Conservation (phyloP, 208 protist genomes). For the Leishmania amazonensis region DNA sequence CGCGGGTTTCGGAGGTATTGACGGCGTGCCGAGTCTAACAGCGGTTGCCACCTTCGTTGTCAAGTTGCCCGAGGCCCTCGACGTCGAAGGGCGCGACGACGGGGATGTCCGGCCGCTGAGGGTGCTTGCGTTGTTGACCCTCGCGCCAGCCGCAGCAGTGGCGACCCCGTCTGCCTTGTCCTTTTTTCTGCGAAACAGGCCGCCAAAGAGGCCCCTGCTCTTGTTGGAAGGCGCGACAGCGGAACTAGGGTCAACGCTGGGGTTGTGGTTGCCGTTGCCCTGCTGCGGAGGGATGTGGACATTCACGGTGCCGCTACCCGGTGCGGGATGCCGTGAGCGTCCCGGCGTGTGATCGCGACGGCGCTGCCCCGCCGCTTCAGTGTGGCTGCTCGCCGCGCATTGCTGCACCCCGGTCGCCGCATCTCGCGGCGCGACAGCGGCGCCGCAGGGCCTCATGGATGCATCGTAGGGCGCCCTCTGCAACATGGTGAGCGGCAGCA, state of each 20-base stretch:
- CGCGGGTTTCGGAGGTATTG: not conserved
- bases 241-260: not conserved
- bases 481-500: constrained; percentile 18
- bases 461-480: constrained; percentile 10
- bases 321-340: not conserved
- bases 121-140: not conserved
- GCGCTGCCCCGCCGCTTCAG: not conserved
- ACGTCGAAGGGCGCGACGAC: not conserved
- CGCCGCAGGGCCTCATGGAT: not conserved
- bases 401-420: constrained; percentile 5
- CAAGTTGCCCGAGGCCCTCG: not conserved
- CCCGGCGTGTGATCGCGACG: not conserved
- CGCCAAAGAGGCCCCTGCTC: constrained; percentile 28
- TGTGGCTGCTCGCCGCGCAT: not conserved
- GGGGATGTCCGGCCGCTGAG: not conserved
- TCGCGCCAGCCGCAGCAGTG: not conserved
- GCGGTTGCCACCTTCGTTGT: not conserved
- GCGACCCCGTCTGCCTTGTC: constrained; percentile 1
- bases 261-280: not conserved
- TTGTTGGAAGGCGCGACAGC: constrained; percentile 6
- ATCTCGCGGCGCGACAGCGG: not conserved
- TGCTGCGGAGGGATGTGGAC: not conserved
- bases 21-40: not conserved
- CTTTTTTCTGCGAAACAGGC: constrained; percentile 32
- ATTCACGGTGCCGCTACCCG: not conserved